phyloP scores from a whole-genome alignment of 306 rosid genomes.

The Prinsepia uniflora region DNA sequence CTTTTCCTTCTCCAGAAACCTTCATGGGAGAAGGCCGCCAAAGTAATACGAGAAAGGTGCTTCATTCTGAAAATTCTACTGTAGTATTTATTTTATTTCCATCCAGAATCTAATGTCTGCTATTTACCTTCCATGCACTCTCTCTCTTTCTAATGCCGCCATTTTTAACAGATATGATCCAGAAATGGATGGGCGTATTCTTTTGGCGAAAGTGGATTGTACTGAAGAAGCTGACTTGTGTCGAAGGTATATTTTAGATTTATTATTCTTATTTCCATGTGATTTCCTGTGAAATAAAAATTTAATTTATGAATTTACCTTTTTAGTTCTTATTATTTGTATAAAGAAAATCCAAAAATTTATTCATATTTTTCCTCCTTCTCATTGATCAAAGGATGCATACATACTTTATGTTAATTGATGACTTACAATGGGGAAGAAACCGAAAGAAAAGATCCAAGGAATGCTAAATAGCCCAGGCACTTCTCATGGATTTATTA shows the following conservation, averaged over 20 bases:
- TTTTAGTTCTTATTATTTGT: background rate
- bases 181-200: slow-evolving; percentile 84
- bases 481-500: background rate
- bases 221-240: slow-evolving; percentile 74
- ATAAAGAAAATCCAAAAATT: background rate
- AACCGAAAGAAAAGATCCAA: background rate
- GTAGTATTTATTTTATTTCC: background rate
- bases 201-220: slow-evolving; percentile 85
- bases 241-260: slow-evolving; percentile 52
- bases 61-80: slow-evolving; percentile 23
- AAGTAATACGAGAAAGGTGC: slow-evolving; percentile 75
- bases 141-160: slow-evolving; percentile 16
- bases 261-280: slow-evolving; percentile 9
- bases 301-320: background rate
- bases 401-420: background rate
- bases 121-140: no score
- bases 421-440: background rate
- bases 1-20: slow-evolving; percentile 63
- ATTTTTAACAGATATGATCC: slow-evolving; percentile 67
- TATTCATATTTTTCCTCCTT: background rate
- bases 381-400: background rate
- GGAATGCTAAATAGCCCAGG: background rate
- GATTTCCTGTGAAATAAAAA: background rate
- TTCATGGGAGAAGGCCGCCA: slow-evolving; percentile 95
- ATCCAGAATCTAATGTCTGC: slow-evolving; percentile 15